Conservation (phyloP, 495 filamentous ascomycete genomes). For the Podospora pseudopauciseta region DNA sequence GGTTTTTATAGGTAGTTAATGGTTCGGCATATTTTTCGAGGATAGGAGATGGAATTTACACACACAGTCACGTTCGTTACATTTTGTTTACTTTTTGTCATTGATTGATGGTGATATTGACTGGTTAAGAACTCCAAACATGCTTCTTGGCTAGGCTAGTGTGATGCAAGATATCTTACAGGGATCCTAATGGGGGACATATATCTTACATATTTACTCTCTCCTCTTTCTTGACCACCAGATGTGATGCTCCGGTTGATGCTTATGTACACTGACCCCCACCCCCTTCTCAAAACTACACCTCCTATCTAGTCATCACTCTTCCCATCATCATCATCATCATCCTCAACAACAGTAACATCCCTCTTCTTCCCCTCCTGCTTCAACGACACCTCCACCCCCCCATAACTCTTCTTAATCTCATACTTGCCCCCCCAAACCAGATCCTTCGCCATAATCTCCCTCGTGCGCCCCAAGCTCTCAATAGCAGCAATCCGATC, state of each 20-base stretch:
- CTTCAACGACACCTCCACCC: slow-evolving; percentile 27
- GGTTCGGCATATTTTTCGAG: no score
- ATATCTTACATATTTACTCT: not conserved
- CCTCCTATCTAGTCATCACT: not conserved
- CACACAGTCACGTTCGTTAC: no score
- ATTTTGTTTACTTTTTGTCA: no score
- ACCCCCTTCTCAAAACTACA: not conserved
- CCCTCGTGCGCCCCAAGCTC: slow-evolving; percentile 84
- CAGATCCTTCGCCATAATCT: slow-evolving; percentile 81
- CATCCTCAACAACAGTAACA: not conserved
- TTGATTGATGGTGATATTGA: no score
- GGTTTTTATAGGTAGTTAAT: no score
- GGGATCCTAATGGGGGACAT: no score
- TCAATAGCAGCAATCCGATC: slow-evolving; percentile 86
- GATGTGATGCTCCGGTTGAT: no score
- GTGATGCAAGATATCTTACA: no score
- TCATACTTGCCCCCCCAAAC: slow-evolving; percentile 75
- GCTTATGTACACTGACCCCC: not conserved
- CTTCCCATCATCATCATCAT: not conserved
- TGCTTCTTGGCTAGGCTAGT: no score
- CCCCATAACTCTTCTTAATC: slow-evolving; percentile 44
- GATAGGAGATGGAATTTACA: no score
- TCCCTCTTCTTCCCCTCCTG: slow-evolving; percentile 18
- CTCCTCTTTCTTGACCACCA: not conserved
- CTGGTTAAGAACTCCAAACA: no score